Percentiles rank a stretch among this genome's conserved stretches.
Evolutionary conservation across 2,329 filamentous ascomycete species (phyloP).

Genomic region (Coniochaeta ligniaria): DNA sequence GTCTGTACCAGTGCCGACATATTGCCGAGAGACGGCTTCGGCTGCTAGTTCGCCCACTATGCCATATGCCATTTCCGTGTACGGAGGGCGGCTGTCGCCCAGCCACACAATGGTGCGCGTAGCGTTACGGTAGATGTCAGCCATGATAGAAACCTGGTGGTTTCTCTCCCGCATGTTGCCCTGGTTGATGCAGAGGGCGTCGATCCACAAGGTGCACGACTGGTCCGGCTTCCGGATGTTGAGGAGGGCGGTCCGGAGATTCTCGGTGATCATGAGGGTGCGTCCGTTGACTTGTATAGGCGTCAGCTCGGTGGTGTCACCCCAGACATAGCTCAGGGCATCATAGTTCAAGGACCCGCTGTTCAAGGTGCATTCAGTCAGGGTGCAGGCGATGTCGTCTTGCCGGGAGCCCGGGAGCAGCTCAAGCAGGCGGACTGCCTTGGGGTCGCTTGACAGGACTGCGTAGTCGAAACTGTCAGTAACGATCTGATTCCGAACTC

Average conservation of each 20-base stretch:
- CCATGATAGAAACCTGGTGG: constrained; percentile 10
- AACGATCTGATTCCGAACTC: too few relatives aligned
- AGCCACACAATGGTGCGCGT: constrained; percentile 10
- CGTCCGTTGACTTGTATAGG: constrained; percentile 1
- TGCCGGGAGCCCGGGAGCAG: background rate
- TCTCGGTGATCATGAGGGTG: background rate
- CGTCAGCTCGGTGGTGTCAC: background rate
- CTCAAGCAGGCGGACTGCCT: background rate
- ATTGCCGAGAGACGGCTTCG: background rate
- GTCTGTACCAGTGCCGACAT: background rate
- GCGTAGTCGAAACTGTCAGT: too few relatives aligned
- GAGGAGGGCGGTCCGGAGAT: background rate
- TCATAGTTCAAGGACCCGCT: background rate
- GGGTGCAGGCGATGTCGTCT: background rate
- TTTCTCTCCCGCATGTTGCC: constrained; percentile 4
- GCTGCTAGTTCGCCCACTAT: background rate
- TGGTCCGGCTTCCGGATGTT: background rate
- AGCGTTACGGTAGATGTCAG: constrained; percentile 8
- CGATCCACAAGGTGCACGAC: constrained; percentile 17
- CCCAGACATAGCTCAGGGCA: constrained; percentile 3
- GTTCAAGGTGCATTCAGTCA: background rate
- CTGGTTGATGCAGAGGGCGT: constrained; percentile 21
- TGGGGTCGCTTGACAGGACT: too few relatives aligned
- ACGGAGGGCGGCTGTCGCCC: background rate
- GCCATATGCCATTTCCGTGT: background rate